Evolutionary conservation across 331 rosid genomes (phyloP).

Genomic region (Spiraea crenata): DNA sequence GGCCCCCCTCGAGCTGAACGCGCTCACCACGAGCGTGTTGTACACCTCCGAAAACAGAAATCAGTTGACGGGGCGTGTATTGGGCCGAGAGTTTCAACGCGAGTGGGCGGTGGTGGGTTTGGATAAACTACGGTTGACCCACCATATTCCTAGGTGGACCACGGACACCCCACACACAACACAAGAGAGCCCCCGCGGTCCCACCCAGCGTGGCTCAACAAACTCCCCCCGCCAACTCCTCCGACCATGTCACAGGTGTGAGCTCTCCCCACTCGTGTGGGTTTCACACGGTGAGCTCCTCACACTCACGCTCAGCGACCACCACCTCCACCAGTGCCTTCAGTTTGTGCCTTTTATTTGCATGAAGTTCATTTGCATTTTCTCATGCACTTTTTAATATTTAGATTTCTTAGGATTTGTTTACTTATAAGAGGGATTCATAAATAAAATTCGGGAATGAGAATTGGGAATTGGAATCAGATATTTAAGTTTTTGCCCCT

Average conservation of each 20-base stretch:
- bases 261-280: background rate
- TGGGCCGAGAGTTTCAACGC: background rate
- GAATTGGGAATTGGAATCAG: no score
- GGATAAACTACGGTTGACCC: constrained; percentile 23
- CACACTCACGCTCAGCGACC: background rate
- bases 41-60: background rate
- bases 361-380: no score
- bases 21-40: background rate
- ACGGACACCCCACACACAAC: background rate
- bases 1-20: background rate
- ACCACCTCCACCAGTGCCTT: background rate
- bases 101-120: background rate
- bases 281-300: no score
- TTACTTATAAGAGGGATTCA: no score
- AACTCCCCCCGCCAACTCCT: constrained; percentile 25
- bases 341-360: no score
- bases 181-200: background rate
- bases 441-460: no score
- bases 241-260: constrained; percentile 17
- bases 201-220: constrained; percentile 15
- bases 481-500: no score
- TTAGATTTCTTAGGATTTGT: no score
- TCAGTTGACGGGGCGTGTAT: background rate
- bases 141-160: constrained; percentile 30
- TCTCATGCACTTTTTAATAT: no score